Percentiles rank a stretch among this genome's conserved stretches.
Conservation (phyloP, 768 basidiomycete genomes). For the Leucogyrophana mollusca region DNA sequence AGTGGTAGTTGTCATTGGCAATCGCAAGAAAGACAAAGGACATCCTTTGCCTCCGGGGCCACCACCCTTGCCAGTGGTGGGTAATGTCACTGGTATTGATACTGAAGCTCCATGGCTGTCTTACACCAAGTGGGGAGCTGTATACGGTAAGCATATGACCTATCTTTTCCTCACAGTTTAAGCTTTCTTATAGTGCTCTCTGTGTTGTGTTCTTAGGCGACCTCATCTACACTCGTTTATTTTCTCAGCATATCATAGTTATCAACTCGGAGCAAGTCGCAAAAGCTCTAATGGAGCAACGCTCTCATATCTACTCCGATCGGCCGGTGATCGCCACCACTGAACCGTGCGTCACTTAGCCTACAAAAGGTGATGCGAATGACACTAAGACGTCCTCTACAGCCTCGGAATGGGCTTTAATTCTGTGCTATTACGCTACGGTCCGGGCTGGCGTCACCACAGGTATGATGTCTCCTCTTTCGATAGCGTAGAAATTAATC, state of each 20-base stretch:
- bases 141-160: conserved; percentile 14
- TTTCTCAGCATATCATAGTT: conserved; percentile 23
- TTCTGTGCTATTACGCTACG: conserved; percentile 24
- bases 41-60: conserved; percentile 22
- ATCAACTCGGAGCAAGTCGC: conserved; percentile 26
- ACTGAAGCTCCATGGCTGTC: conserved; percentile 18
- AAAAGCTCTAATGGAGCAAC: conserved; percentile 18
- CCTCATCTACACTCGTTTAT: conserved; percentile 20
- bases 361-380: not conserved
- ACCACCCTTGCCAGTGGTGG: conserved; percentile 15
- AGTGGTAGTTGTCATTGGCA: too few relatives aligned
- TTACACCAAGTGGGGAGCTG: conserved; percentile 16
- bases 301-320: conserved; percentile 22
- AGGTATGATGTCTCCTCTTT: not conserved
- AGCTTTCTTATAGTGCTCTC: not conserved
- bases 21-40: conserved; percentile 6
- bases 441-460: conserved; percentile 26
- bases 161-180: not conserved
- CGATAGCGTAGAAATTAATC: conserved; percentile 6
- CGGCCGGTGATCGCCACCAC: conserved; percentile 16
- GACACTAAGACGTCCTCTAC: not conserved
- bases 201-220: too few relatives aligned
- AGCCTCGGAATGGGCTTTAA: conserved; percentile 25
- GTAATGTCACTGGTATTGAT: conserved; percentile 19
- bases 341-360: conserved; percentile 15